Conservation (phyloP, 2,329 filamentous ascomycete species). For the Calycina herbarum region DNA sequence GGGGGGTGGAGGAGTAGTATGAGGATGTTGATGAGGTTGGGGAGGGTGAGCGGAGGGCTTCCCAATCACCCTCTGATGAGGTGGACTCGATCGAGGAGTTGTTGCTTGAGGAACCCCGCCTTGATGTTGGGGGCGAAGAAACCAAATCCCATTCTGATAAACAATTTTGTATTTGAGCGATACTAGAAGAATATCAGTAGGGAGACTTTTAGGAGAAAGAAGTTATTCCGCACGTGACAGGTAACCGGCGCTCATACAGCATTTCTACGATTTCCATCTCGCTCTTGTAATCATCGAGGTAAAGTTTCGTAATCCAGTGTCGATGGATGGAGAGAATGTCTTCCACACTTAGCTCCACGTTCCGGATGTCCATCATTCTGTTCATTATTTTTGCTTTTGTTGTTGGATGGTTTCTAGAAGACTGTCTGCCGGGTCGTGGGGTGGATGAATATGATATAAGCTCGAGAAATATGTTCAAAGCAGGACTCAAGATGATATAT, state of each 20-base stretch:
- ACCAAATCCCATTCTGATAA: conserved; percentile 24
- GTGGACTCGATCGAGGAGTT: conserved; percentile 6
- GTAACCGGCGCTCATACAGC: conserved; percentile 20
- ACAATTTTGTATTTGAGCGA: conserved; percentile 26
- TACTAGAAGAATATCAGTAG: conserved; percentile 21
- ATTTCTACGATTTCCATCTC: conserved; percentile 27
- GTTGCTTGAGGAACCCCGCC: conserved; percentile 11
- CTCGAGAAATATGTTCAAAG: neutral
- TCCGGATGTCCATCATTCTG: conserved; percentile 23
- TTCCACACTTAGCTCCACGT: conserved; percentile 26
- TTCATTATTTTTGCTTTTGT: neutral
- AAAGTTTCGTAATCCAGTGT: conserved; percentile 26
- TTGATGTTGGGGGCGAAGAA: conserved; percentile 9
- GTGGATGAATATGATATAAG: neutral
- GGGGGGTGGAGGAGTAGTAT: conserved; percentile 18
- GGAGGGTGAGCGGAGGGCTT: conserved; percentile 14
- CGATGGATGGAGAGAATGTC: conserved; percentile 28
- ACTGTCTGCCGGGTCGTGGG: neutral
- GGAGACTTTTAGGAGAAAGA: neutral
- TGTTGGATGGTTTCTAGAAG: neutral
- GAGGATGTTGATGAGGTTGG: conserved; percentile 12
- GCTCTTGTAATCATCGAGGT: conserved; percentile 26
- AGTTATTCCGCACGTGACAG: conserved; percentile 24
- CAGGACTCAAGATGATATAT: conserved; percentile 5
- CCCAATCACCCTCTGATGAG: conserved; percentile 13